Percentiles rank a stretch among this genome's conserved stretches.
These are phyloP conservation scores for Amesomyces nigricolor DNA, from an alignment of 2,329 filamentous ascomycete genomes.

Conservation along the genomic window DNA sequence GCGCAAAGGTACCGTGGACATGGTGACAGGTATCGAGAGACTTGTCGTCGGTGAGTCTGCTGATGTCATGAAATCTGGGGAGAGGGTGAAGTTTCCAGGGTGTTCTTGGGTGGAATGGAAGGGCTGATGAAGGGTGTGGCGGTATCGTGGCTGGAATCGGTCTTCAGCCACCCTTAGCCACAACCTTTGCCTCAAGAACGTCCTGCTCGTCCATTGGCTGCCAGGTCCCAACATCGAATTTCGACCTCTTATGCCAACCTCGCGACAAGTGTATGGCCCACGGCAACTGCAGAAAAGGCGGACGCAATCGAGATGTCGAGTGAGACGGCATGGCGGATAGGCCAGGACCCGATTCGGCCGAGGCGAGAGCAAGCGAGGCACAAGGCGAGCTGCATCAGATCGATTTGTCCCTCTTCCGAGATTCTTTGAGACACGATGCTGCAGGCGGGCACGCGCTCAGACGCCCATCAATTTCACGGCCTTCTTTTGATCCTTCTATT, in stretches of 20 bases:
- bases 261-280: background rate
- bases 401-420: background rate
- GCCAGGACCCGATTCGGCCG: conserved; percentile 10
- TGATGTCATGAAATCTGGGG: conserved; percentile 3
- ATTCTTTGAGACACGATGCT: conserved; percentile 5
- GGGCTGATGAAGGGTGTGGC: too few species aligned
- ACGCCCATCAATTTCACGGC: too few species aligned
- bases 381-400: conserved; percentile 9
- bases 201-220: too few species aligned
- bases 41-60: background rate
- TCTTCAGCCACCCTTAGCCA: background rate
- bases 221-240: too few species aligned
- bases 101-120: background rate
- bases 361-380: background rate
- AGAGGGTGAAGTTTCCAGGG: conserved; percentile 5
- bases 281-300: background rate
- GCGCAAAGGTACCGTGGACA: conserved; percentile 7
- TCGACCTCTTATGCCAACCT: background rate
- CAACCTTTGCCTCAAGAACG: background rate
- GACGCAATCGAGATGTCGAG: background rate
- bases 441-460: background rate
- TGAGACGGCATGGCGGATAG: conserved; percentile 2
- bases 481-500: background rate
- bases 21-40: conserved; percentile 1
- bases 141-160: too few species aligned